Evolutionary conservation across 768 basidiomycete genomes (phyloP), one percentile per base, ranked within the genome.

Genomic region (Podaxis mareebaensis): DNA sequence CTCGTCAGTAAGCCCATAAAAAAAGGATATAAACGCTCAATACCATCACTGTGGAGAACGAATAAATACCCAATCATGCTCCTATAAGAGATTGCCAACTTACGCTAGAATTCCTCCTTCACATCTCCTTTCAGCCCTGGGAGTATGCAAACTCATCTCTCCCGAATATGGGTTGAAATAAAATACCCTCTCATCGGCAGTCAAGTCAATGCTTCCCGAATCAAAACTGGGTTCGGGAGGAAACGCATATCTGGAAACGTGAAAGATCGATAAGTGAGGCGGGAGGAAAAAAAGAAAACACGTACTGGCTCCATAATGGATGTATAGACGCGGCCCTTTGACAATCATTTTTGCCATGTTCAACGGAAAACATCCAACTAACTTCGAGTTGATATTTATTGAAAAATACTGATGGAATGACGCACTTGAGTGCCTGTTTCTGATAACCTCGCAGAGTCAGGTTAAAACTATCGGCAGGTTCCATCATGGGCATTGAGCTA

Each of bases 141-240:
- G 96, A 67, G 96, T 94, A 8, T 87, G 80, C 28, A 98, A 75
- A 66, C 89, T 93, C 58, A 98, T 77, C 71, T 98, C 95, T 10
- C 96, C 92, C 10, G 92, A 95, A 72, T 93, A 94, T 1, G 93
- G 87, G 69, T 95, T 96, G 79, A 92, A 93, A 75, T 94, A 96
- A 71, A 96, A 96, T 0, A 79, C 79, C 58, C 79, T 83, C 24
- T 95, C 92, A 39, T 93, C 91, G 11, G 81, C 85, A 2, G 93
- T 93, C 22, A 96, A 78, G 71, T 95, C 94, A 51, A 95, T 91
- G 36, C 86, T 76, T 39, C 80, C 81, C 10, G 81, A 79, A 15
- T 82, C 78, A 15, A 69, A 58, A 24, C 70, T 72, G 3, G 87
- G 87, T 65, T 88, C 83, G 17, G 78, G 74, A 12, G 90, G 90